Conservation (phyloP, 148 eudicot species). For the Diospyros lotus region DNA sequence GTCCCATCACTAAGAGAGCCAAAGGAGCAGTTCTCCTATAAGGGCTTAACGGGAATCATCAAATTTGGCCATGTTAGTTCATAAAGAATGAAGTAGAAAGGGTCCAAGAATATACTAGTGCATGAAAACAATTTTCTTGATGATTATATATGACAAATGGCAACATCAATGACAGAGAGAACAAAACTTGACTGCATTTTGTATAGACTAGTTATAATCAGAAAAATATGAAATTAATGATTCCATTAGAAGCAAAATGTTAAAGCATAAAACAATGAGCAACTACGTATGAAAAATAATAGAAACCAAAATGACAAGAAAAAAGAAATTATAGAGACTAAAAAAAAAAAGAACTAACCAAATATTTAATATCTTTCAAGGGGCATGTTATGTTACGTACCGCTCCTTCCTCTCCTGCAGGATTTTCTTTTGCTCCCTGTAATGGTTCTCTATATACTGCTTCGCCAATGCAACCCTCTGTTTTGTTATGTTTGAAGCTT, state of each 20-base stretch:
- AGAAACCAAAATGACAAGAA: background rate
- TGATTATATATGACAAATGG: background rate
- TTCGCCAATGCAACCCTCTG: slow-evolving; percentile 95
- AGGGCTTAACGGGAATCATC: no score
- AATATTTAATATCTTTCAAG: background rate
- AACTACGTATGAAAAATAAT: background rate
- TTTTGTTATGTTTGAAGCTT: slow-evolving; percentile 73
- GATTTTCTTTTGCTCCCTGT: slow-evolving; percentile 97
- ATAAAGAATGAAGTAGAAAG: background rate
- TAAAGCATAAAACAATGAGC: background rate
- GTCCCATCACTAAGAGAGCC: background rate
- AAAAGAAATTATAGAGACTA: background rate
- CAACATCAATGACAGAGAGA: background rate
- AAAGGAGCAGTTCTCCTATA: background rate
- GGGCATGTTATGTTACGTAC: slow-evolving; percentile 35
- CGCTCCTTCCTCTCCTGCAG: slow-evolving; percentile 94
- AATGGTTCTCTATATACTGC: slow-evolving; percentile 96
- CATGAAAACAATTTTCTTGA: background rate
- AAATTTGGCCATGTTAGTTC: background rate
- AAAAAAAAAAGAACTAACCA: background rate
- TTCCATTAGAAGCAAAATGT: background rate
- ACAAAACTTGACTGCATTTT: background rate
- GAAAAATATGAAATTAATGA: background rate
- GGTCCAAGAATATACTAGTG: background rate
- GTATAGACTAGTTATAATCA: background rate